Conservation (phyloP, 2,329 filamentous ascomycete genomes). For the Microcera coccophila region DNA sequence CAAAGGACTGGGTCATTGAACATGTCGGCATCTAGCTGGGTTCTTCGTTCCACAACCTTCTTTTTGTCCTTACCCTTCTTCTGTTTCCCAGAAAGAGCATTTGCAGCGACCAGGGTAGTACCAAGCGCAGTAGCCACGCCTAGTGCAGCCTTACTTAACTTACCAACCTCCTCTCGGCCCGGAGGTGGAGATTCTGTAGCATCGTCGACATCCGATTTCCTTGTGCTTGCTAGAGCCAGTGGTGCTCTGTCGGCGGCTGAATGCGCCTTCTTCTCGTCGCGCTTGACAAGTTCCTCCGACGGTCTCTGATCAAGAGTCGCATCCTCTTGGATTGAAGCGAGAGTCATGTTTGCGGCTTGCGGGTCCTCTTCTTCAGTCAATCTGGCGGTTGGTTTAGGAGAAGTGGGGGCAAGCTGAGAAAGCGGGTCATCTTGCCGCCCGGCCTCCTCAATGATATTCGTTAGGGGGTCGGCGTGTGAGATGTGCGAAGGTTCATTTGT, state of each 20-base stretch:
- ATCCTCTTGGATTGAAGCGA: not conserved
- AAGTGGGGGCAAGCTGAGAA: no score
- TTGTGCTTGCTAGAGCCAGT: slow-evolving; percentile 1
- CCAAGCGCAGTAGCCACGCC: slow-evolving; percentile 27
- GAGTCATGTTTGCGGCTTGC: not conserved
- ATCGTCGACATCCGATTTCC: slow-evolving; percentile 1
- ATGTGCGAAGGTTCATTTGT: no score
- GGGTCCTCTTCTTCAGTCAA: not conserved
- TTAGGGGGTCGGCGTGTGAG: no score
- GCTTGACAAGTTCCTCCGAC: not conserved
- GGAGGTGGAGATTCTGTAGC: not conserved
- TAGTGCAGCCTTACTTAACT: slow-evolving; percentile 11
- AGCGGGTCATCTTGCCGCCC: no score
- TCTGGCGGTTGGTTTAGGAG: not conserved
- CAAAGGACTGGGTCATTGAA: slow-evolving; percentile 44
- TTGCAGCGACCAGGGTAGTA: slow-evolving; percentile 31
- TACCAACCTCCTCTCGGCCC: slow-evolving; percentile 7
- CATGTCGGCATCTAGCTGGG: slow-evolving; percentile 38
- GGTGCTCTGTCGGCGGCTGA: not conserved
- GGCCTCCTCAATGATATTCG: no score
- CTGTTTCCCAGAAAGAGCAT: slow-evolving; percentile 25
- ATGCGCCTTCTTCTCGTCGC: not conserved
- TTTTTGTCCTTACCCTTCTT: slow-evolving; percentile 38
- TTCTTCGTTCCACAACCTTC: slow-evolving; percentile 39
- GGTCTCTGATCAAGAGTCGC: not conserved